These are phyloP conservation scores for Scedosporium dehoogii DNA, from an alignment of 2,329 filamentous ascomycete species.

Conservation along the genomic window DNA sequence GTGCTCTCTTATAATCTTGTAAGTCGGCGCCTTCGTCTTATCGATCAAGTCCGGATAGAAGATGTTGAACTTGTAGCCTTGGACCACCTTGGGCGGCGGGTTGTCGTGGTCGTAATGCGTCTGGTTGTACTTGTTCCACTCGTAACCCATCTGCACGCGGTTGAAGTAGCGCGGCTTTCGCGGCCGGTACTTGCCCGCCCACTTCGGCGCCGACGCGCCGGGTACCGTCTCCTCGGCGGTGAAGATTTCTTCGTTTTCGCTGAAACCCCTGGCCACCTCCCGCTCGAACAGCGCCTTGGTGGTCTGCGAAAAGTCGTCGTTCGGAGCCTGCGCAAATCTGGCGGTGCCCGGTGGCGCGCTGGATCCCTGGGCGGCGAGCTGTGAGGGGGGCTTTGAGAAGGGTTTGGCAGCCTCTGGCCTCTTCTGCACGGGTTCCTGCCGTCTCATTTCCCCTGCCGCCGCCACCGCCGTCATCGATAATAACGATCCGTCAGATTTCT, in stretches of 20 bases:
- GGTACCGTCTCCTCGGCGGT: constrained; percentile 75
- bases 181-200: constrained; percentile 77
- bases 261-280: constrained; percentile 81
- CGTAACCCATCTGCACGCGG: constrained; percentile 95
- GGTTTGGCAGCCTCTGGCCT: constrained; percentile 26
- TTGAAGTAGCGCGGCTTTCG: constrained; percentile 97
- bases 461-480: neutral
- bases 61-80: constrained; percentile 99
- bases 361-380: constrained; percentile 16
- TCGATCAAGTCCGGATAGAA: constrained; percentile 98
- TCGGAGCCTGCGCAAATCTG: constrained; percentile 58
- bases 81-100: constrained; percentile 92
- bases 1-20: constrained; percentile 88
- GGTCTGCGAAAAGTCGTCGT: constrained; percentile 76
- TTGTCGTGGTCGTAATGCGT: constrained; percentile 99
- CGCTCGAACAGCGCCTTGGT: constrained; percentile 86
- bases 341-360: constrained; percentile 44
- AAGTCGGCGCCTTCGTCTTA: constrained; percentile 88
- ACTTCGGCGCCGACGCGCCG: constrained; percentile 53
- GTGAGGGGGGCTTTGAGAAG: neutral
- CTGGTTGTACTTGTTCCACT: constrained; percentile 99
- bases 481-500: neutral
- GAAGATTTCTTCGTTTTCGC: constrained; percentile 94
- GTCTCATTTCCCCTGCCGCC: neutral
- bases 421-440: neutral